Evolutionary conservation across 2,329 filamentous ascomycete species (phyloP).

Genomic region (Colletotrichum liriopes): DNA sequence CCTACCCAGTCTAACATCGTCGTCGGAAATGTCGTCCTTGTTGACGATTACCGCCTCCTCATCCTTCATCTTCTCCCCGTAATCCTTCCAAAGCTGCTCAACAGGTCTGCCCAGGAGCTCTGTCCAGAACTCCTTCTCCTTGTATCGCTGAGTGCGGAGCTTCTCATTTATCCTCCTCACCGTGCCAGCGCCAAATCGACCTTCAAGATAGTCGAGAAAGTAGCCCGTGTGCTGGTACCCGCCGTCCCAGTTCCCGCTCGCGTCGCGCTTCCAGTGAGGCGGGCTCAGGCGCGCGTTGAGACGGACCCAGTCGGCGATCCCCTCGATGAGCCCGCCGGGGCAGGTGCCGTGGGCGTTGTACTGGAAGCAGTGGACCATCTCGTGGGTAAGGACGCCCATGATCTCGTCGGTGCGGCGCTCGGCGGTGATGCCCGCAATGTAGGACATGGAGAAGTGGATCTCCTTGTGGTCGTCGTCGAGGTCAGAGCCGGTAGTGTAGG

Average conservation of each 20-base stretch:
- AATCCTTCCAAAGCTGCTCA: conserved; percentile 81
- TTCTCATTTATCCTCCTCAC: conserved; percentile 78
- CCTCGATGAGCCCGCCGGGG: conserved; percentile 88
- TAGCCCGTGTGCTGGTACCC: conserved; percentile 94
- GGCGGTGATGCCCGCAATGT: conserved; percentile 71
- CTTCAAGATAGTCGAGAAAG: conserved; percentile 90
- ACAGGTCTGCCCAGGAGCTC: conserved; percentile 78
- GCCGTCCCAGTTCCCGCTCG: conserved; percentile 80
- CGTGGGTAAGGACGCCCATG: conserved; percentile 87
- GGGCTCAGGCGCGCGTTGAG: conserved; percentile 81
- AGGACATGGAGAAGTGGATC: conserved; percentile 87
- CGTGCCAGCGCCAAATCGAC: conserved; percentile 71
- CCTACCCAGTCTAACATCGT: conserved; percentile 38
- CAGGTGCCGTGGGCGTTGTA: conserved; percentile 75
- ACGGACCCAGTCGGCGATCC: conserved; percentile 93
- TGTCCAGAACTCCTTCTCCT: conserved; percentile 77
- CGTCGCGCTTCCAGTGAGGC: conserved; percentile 83
- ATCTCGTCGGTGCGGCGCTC: conserved; percentile 74
- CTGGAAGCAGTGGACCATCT: conserved; percentile 96
- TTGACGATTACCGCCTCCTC: conserved; percentile 45
- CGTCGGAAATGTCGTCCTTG: conserved; percentile 45
- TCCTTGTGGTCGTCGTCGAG: conserved; percentile 92
- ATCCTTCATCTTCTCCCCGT: conserved; percentile 60
- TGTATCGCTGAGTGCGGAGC: conserved; percentile 75
- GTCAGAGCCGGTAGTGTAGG: conserved; percentile 87